Base-by-base conservation (phyloP, 345 rosid species). In the Heritiera fomes region DNA sequence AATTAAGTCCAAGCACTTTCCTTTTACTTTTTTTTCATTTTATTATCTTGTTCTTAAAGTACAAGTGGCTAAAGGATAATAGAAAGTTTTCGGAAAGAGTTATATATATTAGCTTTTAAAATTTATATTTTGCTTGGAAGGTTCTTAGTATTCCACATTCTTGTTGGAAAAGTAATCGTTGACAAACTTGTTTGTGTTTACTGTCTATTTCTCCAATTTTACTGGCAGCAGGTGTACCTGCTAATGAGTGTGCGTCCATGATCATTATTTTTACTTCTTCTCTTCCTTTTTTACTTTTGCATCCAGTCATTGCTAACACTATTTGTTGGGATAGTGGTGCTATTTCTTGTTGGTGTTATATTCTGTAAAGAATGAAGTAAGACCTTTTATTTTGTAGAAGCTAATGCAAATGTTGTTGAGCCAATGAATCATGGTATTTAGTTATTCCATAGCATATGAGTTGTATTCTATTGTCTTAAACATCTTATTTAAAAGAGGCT, bases 31-130 rank as follows among this genome's bases (percentile, higher is more conserved):
- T 6, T 71, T 8, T 30, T 49, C 43, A 3, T 71, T 46, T 32
- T 32, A 32, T 32, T 71, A 71, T 71, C 61, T 71, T 15, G 17
- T 40, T 71, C 61, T 32, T 28, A 71, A 52, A 9, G 23, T 32
- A 17, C 45, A 52, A 0, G 30, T 71, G 75, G 45, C 32, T 71
- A 50, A 50, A 50, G 61, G 59, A 50, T 52, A 71, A 52, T 45
- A 30, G 45, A 30, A 30, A 53, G 23, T 32, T 71, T 50, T 20
- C 32, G 28, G 60, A 7, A 50, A 50, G 60, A 41, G 6, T 41
- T 70, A 40, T 71, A 50, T 43, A 52, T 71, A 30, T 71, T 9
- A 53, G 61, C 75, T 52, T 71, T 71, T 30, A 52, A 14, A 49
- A 14, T 49, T 6, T 49, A 14, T 71, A 17, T 71, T 49, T 70